Evolutionary conservation across 106 monocot species (phyloP).

Genomic region (Platanthera guangdongensis): DNA sequence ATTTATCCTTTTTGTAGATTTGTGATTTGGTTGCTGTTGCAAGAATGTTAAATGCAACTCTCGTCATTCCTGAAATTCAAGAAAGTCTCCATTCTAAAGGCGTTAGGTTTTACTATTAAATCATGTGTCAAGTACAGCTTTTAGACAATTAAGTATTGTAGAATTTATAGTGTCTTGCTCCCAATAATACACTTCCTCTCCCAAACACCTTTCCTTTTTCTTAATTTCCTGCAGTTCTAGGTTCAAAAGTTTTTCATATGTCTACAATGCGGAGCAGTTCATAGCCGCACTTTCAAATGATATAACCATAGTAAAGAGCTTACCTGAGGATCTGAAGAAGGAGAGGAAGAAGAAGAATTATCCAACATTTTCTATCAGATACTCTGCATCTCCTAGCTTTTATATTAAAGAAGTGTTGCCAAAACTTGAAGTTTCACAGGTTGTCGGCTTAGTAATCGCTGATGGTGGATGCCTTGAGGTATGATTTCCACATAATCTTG

Average conservation of each 20-base stretch:
- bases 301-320: conserved; percentile 56
- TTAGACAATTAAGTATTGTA: background rate
- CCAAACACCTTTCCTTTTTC: background rate
- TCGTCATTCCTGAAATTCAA: conserved; percentile 90
- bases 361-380: conserved; percentile 49
- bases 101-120: conserved; percentile 40
- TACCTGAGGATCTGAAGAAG: conserved; percentile 61
- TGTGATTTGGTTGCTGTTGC: conserved; percentile 78
- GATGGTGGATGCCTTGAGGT: conserved; percentile 92
- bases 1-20: conserved; percentile 47
- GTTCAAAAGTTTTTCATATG: conserved; percentile 88
- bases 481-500: conserved; percentile 8
- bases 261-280: conserved; percentile 81
- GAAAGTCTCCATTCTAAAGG: conserved; percentile 64
- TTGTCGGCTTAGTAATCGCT: conserved; percentile 54
- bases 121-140: background rate
- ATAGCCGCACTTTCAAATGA: conserved; percentile 72
- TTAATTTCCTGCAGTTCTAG: conserved; percentile 40
- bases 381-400: conserved; percentile 39
- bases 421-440: conserved; percentile 62
- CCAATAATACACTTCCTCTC: background rate
- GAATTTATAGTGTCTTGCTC: background rate
- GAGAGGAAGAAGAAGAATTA: conserved; percentile 71
- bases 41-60: conserved; percentile 85
- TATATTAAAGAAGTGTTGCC: conserved; percentile 68